Percentiles rank a stretch among this genome's conserved stretches.
Conservation (phyloP, 805 yeast species). For the Torulaspora delbrueckii region DNA sequence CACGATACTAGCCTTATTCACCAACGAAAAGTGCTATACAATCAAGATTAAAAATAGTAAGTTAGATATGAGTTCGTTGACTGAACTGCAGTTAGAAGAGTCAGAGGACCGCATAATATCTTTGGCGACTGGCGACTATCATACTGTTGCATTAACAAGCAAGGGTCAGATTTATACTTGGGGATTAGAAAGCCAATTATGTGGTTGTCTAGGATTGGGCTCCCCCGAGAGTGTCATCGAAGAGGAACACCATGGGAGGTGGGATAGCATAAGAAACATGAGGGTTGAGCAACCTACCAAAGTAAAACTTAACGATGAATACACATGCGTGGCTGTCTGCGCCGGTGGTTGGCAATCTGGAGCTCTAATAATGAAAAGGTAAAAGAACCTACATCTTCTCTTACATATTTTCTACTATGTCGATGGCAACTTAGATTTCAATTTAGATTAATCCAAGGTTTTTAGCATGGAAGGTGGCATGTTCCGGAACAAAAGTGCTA, state of each 20-base stretch:
- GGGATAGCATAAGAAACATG: constrained; percentile 31
- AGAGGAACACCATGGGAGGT: constrained; percentile 26
- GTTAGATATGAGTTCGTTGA: constrained; percentile 13
- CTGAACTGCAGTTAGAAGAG: constrained; percentile 22
- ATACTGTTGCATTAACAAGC: constrained; percentile 54
- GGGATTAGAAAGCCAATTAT: constrained; percentile 58
- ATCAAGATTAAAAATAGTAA: constrained; percentile 19
- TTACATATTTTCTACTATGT: background rate
- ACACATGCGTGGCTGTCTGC: constrained; percentile 53
- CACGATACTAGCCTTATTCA: constrained; percentile 50
- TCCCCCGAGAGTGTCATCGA: constrained; percentile 20
- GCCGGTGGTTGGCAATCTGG: constrained; percentile 83
- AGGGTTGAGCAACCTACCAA: constrained; percentile 43
- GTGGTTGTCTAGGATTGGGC: constrained; percentile 75
- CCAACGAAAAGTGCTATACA: constrained; percentile 42
- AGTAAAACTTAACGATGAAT: constrained; percentile 36
- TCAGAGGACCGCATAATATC: constrained; percentile 47
- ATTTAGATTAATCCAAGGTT: constrained; percentile 38
- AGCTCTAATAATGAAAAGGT: constrained; percentile 43
- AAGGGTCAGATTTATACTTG: constrained; percentile 56
- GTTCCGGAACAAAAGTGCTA: constrained; percentile 71
- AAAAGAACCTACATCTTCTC: background rate
- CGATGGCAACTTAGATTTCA: background rate
- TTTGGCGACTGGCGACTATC: constrained; percentile 69
- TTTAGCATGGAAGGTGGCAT: constrained; percentile 83